Evolutionary conservation across 768 basidiomycete genomes (phyloP).

Genomic region (Cystofilobasidium ferigula): DNA sequence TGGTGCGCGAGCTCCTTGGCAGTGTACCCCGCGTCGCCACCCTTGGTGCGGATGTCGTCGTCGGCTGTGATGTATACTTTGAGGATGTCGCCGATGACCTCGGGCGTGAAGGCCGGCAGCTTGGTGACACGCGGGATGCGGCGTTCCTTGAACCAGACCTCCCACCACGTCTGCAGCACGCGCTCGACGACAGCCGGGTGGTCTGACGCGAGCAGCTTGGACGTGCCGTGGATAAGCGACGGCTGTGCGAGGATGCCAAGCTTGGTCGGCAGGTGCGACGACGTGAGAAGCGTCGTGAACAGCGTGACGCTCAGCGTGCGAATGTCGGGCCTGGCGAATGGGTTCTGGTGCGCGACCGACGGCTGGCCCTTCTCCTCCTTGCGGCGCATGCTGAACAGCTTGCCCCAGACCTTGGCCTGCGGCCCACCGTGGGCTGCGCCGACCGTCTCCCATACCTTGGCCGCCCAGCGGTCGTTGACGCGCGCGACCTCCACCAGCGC

Average conservation of each 20-base stretch:
- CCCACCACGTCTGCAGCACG: slow-evolving; percentile 64
- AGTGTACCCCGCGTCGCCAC: slow-evolving; percentile 38
- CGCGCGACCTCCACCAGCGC: slow-evolving; percentile 45
- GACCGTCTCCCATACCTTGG: slow-evolving; percentile 53
- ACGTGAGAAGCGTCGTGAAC: slow-evolving; percentile 59
- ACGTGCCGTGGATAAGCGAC: slow-evolving; percentile 21
- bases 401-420: slow-evolving; percentile 25
- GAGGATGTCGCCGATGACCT: slow-evolving; percentile 46
- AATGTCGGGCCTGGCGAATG: slow-evolving; percentile 49
- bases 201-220: slow-evolving; percentile 18
- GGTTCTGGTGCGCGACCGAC: background rate
- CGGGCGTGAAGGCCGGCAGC: slow-evolving; percentile 59
- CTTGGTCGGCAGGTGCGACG: slow-evolving; percentile 25
- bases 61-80: slow-evolving; percentile 53
- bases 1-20: slow-evolving; percentile 57
- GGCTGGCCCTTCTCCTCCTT: slow-evolving; percentile 9
- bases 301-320: slow-evolving; percentile 64
- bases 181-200: slow-evolving; percentile 48
- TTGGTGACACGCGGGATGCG: slow-evolving; percentile 63
- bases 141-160: slow-evolving; percentile 61
- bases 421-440: slow-evolving; percentile 28
- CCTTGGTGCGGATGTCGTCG: slow-evolving; percentile 49
- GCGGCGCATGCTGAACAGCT: slow-evolving; percentile 22
- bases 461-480: slow-evolving; percentile 24
- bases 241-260: slow-evolving; percentile 23